Base-by-base conservation (phyloP, 2,329 filamentous ascomycete species). In the Alternaria brassicae region DNA sequence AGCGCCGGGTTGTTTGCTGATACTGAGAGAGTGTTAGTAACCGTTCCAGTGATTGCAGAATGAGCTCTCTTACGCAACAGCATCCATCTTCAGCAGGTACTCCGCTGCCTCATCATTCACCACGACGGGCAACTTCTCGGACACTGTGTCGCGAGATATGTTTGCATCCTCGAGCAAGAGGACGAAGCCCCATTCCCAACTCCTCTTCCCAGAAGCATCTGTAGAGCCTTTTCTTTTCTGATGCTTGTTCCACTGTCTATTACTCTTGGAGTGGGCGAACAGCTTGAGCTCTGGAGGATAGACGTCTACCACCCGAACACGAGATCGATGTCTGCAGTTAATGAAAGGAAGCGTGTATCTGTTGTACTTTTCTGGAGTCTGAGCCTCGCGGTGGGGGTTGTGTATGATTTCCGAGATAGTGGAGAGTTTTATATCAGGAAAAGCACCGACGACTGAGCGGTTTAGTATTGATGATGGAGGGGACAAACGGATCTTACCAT, bases 131-230 rank as follows among this genome's bases (percentile, higher is more conserved):
- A 93, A 73, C 27, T 82, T 65, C 21, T 70, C 63, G 3, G 70
- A 65, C 2, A 60, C 58, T 32, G 42, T 79, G 72, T 30, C 66
- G 4, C 65, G 60, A 7, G 70, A 60, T 9, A 69, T 37, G 23
- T 79, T 75, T 0, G 85, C 88, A 64, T 93, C 91, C 76, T 96
- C 91, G 1, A 97, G 85, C 12, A 90, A 82, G 23, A 98, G 82
- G 21, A 86, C 86, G 77, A 97, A 97, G 13, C 86, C 85, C 93
- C 93, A 97, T 75, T 95, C 88, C 91, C 92, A 97, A 7, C 75
- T 54, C 34, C 85, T 83, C 49, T 79, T 63, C 1, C 13, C 19
- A 4, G 74, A 47, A 30, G 85, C 83, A 44, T 79, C 53, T 6
- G 4, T 42, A 1, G 37, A 34, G 8, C 42, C 39, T 44, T 56